Conservation (phyloP, 768 basidiomycete genomes). For the Vararia minispora region DNA sequence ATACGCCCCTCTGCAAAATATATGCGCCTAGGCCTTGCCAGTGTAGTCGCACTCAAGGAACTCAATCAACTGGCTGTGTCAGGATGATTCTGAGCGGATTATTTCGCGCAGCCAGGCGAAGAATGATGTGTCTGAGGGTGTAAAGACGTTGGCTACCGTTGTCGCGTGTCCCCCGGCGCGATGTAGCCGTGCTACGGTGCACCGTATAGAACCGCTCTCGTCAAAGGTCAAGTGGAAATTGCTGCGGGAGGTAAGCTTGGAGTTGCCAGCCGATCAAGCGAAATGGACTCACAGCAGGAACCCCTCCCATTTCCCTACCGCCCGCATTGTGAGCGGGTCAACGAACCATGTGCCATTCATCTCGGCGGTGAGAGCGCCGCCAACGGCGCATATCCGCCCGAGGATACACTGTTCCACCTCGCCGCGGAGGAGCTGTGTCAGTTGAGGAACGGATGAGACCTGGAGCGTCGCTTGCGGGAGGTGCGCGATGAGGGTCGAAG, state of each 20-base stretch:
- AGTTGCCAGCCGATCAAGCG: background rate
- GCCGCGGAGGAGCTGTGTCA: conserved; percentile 62
- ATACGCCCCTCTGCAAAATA: too few relatives aligned
- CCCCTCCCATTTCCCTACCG: conserved; percentile 72
- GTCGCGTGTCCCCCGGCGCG: conserved; percentile 30
- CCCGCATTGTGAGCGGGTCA: conserved; percentile 50
- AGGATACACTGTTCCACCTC: conserved; percentile 69
- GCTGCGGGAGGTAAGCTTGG: conserved; percentile 25
- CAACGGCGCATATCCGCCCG: conserved; percentile 56
- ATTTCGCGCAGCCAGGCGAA: conserved; percentile 42
- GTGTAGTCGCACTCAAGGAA: too few relatives aligned
- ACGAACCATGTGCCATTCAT: conserved; percentile 64
- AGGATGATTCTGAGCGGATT: too few relatives aligned
- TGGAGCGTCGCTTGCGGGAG: conserved; percentile 68
- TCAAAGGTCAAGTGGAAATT: conserved; percentile 52
- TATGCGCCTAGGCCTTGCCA: too few relatives aligned
- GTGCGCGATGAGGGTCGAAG: conserved; percentile 67
- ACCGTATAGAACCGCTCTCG: conserved; percentile 38
- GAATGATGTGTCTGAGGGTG: conserved; percentile 25
- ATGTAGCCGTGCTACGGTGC: conserved; percentile 46
- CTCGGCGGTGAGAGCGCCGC: conserved; percentile 39
- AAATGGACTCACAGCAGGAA: conserved; percentile 51
- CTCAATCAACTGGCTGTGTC: too few relatives aligned
- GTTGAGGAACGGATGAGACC: conserved; percentile 66
- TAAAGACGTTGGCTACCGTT: conserved; percentile 29